Conservation (phyloP, 75 land plant genomes). For the Isoetes taiwanensis region DNA sequence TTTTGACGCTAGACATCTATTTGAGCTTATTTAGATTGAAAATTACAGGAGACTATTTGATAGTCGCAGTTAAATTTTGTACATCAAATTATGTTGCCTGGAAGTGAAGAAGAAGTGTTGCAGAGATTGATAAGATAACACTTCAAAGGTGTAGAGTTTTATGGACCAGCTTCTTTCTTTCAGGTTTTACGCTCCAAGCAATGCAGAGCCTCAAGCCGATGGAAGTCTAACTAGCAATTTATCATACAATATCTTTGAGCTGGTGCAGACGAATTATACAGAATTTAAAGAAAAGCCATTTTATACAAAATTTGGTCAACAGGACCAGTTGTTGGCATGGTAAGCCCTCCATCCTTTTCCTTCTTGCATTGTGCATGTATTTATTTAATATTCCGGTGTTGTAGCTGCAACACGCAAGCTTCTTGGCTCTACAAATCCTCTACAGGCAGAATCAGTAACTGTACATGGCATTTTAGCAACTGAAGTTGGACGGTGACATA, state of each 20-base stretch:
- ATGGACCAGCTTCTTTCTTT: too few species aligned
- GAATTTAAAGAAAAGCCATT: conserved; percentile 74
- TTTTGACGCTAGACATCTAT: too few species aligned
- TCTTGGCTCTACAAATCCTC: conserved; percentile 90
- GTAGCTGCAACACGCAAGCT: conserved; percentile 92
- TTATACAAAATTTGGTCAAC: conserved; percentile 74
- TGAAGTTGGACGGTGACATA: conserved; percentile 75
- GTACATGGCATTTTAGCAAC: conserved; percentile 93
- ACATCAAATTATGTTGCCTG: too few species aligned
- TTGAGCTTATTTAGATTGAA: too few species aligned
- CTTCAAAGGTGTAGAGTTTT: too few species aligned
- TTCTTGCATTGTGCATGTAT: not conserved
- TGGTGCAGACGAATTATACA: conserved; percentile 64
- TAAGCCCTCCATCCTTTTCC: conserved; percentile 18
- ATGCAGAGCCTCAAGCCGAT: too few species aligned
- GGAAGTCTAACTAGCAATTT: not conserved
- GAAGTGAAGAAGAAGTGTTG: too few species aligned
- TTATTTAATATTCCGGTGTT: conserved; percentile 30
- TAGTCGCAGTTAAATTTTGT: too few species aligned
- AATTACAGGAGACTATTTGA: too few species aligned
- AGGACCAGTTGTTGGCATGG: conserved; percentile 99
- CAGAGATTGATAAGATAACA: too few species aligned
- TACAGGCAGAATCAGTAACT: conserved; percentile 94
- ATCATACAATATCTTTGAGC: not conserved
- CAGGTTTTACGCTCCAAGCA: too few species aligned